phyloP scores from a whole-genome alignment of 768 basidiomycete genomes.

The Pisolithus microcarpus region DNA sequence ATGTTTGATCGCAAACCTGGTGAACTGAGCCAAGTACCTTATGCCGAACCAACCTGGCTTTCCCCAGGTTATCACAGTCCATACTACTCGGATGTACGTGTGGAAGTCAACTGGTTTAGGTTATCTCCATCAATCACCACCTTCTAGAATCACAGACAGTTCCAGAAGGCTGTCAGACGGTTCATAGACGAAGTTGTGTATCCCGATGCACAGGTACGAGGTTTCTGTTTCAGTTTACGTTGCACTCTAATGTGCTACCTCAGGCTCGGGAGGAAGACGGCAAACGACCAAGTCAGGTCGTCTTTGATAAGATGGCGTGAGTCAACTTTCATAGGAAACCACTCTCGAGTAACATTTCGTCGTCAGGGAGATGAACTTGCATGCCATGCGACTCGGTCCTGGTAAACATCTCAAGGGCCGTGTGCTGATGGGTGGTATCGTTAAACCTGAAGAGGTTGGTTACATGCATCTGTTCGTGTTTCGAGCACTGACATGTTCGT shows the following conservation, averaged over 20 bases:
- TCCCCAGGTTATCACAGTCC: conserved; percentile 58
- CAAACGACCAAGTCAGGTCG: conserved; percentile 73
- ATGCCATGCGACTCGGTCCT: conserved; percentile 90
- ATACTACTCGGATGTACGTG: conserved; percentile 59
- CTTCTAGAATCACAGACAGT: conserved; percentile 38
- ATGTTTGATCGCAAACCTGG: conserved; percentile 48
- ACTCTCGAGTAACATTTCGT: not conserved
- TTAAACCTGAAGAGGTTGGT: conserved; percentile 66
- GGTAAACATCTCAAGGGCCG: conserved; percentile 77
- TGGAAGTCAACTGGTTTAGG: not conserved
- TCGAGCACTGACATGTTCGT: conserved; percentile 5
- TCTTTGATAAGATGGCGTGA: conserved; percentile 79
- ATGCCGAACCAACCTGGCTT: conserved; percentile 86
- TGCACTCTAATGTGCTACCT: conserved; percentile 8
- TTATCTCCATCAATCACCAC: conserved; percentile 5
- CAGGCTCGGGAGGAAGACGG: conserved; percentile 77
- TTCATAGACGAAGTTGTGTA: conserved; percentile 65
- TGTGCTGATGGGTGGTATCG: conserved; percentile 64
- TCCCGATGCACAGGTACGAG: conserved; percentile 29
- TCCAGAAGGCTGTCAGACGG: conserved; percentile 44
- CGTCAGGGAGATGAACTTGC: conserved; percentile 56
- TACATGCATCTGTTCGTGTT: not conserved
- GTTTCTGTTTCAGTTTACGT: conserved; percentile 12
- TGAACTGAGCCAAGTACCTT: conserved; percentile 68
- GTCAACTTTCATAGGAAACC: conserved; percentile 8